These are phyloP conservation scores for Heracleum sosnowskyi DNA, from an alignment of 129 eudicot species.

Conservation along the genomic window DNA sequence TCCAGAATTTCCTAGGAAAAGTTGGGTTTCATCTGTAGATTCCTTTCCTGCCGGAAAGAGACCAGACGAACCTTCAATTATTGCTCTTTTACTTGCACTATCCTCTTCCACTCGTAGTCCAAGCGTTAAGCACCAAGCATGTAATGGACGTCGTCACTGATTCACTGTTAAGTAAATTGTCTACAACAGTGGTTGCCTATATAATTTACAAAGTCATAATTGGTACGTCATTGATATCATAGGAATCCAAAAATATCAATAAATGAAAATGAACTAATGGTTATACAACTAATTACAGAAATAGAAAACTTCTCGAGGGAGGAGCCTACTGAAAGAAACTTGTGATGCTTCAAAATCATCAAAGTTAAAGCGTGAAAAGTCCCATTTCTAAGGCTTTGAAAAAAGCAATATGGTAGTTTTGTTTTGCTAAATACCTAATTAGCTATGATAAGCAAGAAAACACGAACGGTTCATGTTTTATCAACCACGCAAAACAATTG, in stretches of 20 bases:
- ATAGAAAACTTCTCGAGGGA: not conserved
- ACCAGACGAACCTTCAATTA: slow-evolving; percentile 92
- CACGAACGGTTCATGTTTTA: not conserved
- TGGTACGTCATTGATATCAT: not conserved
- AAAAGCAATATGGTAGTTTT: not conserved
- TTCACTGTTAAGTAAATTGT: slow-evolving; percentile 88
- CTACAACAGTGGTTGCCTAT: slow-evolving; percentile 90
- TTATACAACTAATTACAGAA: not conserved
- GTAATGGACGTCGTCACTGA: slow-evolving; percentile 84
- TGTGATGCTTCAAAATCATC: not conserved
- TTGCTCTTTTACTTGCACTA: slow-evolving; percentile 55
- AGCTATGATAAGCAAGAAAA: not conserved
- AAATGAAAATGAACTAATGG: not conserved
- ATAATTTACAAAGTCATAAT: slow-evolving; percentile 9
- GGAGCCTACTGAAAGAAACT: not conserved
- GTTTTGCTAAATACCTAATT: not conserved
- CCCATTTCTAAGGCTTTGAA: not conserved
- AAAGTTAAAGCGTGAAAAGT: not conserved
- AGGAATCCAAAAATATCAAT: not conserved
- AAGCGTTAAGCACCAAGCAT: slow-evolving; percentile 92
- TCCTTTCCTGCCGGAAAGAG: slow-evolving; percentile 78
- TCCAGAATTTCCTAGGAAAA: slow-evolving; percentile 95
- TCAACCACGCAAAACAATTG: not conserved
- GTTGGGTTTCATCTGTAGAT: slow-evolving; percentile 62
- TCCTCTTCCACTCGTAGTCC: slow-evolving; percentile 83